Conservation (phyloP, 2,329 filamentous ascomycete genomes). For the Monosporascus ibericus region DNA sequence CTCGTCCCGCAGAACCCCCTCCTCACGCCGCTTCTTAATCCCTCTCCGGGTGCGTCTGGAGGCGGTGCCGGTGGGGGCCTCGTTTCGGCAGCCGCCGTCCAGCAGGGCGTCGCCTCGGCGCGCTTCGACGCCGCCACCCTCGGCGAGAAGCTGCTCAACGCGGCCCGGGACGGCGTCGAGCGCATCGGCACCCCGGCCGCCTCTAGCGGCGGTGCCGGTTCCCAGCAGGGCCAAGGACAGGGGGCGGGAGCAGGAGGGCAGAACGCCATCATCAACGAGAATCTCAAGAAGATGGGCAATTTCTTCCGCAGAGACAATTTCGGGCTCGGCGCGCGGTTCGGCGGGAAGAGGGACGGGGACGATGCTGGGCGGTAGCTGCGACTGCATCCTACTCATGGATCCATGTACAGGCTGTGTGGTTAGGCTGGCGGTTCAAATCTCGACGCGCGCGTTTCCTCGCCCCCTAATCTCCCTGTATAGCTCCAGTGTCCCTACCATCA, state of each 20-base stretch:
- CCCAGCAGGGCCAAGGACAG: slow-evolving; percentile 11
- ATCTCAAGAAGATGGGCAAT: slow-evolving; percentile 90
- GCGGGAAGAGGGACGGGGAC: slow-evolving; percentile 53
- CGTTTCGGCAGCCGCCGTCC: slow-evolving; percentile 28
- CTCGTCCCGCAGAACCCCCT: slow-evolving; percentile 66
- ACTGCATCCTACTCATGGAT: no score
- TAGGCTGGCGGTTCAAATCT: no score
- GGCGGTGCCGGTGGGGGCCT: slow-evolving; percentile 33
- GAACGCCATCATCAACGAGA: slow-evolving; percentile 69
- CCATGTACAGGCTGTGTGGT: no score
- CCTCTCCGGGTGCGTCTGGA: slow-evolving; percentile 15
- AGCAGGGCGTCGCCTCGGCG: slow-evolving; percentile 19
- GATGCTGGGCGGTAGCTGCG: background rate
- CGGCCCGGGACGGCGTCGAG: slow-evolving; percentile 77
- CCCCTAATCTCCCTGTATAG: no score
- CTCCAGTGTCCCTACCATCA: no score
- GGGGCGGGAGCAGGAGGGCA: slow-evolving; percentile 32
- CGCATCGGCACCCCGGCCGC: slow-evolving; percentile 58
- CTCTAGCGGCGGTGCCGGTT: slow-evolving; percentile 28
- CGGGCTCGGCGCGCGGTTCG: slow-evolving; percentile 67
- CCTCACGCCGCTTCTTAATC: slow-evolving; percentile 58
- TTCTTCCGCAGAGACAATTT: slow-evolving; percentile 89
- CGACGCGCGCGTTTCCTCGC: no score
- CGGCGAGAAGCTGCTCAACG: slow-evolving; percentile 82
- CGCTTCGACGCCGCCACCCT: slow-evolving; percentile 76